Conservation (phyloP, 2,329 filamentous ascomycete species). For the Cercospora brassicicola region DNA sequence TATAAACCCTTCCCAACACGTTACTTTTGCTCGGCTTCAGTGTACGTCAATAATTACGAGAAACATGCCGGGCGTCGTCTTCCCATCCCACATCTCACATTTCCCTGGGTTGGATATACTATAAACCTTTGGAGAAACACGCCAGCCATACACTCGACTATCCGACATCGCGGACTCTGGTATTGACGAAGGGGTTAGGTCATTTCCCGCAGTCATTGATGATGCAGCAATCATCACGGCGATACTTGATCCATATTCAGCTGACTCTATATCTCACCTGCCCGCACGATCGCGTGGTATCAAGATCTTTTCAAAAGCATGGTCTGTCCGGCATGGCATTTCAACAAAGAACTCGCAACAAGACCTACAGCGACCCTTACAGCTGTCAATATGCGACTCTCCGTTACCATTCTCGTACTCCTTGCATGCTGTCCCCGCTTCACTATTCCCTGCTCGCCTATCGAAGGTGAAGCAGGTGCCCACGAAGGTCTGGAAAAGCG, state of each 20-base stretch:
- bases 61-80: neutral
- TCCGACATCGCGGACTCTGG: neutral
- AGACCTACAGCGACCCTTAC: neutral
- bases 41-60: neutral
- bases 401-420: neutral
- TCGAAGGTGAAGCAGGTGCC: neutral
- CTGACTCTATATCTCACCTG: neutral
- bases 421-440: neutral
- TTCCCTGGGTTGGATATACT: neutral
- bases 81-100: neutral
- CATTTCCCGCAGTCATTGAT: neutral
- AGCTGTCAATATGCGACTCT: neutral
- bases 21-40: neutral
- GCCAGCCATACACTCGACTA: neutral
- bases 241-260: neutral
- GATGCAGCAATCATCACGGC: neutral
- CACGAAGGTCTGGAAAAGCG: conserved; percentile 7
- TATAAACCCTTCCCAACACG: neutral
- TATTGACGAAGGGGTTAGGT: neutral
- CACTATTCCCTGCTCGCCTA: neutral
- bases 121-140: neutral
- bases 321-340: neutral
- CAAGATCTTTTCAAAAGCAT: neutral
- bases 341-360: neutral
- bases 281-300: neutral